Base-by-base conservation (phyloP, 139 green algal species). In the Edaphochlamys debaryana region DNA sequence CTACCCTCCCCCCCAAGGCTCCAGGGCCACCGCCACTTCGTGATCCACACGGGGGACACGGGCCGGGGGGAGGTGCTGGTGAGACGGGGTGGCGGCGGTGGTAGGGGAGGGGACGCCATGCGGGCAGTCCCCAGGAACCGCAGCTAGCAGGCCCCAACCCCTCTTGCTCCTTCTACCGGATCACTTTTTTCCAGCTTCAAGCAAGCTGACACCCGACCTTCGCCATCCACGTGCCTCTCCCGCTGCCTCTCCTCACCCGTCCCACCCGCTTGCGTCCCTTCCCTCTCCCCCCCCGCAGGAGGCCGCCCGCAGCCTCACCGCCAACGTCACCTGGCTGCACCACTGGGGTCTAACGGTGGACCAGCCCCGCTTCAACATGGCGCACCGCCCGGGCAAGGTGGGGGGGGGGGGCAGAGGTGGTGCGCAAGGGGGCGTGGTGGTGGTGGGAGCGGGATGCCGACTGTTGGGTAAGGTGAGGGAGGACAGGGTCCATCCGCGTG, bases 281-380 rank as follows among this genome's bases (percentile, higher is more conserved):
- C 15, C 6, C 54, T 9, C 54, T 5, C 19, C 54, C 54, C 29
- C 60, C 27, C 60, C 60, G 60, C 74, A 81, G 56, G 29, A 6
- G 6, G 1, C 41, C 0, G 83, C 64, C 9, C 56, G 41, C 3
- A 34, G 34, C 22, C 34, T 29, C 40, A 66, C 63, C 13, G 64
- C 45, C 36, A 87, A 87, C 42, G 2, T 71, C 15, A 87, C 86
- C 4, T 87, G 86, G 86, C 48, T 90, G 37, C 85, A 85, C 45
- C 86, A 90, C 56, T 90, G 75, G 80, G 86, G 86, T 22, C 81
- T 90, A 25, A 48, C 79, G 0, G 6, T 64, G 7, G 69, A 87
- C 62, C 56, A 68, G 13, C 37, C 58, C 6, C 22, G 58, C 5
- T 90, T 80, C 80, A 70, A 68, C 37, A 69, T 62, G 50, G 75